Percentiles rank a stretch among this genome's conserved stretches.
Conservation (phyloP, 108 stramenopile species). For the Nitzschia putrida region DNA sequence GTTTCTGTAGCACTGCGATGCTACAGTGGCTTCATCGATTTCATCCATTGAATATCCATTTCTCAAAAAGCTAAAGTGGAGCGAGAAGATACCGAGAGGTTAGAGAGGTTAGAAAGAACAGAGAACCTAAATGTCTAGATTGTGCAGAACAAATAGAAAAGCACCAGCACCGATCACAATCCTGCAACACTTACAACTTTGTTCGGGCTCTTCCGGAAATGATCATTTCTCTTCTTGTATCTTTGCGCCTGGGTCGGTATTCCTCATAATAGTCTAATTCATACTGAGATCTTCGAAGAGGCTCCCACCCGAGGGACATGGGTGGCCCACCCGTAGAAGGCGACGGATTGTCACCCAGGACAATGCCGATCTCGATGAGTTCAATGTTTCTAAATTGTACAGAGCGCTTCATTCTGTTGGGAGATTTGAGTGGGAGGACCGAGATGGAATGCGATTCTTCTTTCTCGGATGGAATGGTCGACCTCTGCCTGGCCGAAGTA, state of each 20-base stretch:
- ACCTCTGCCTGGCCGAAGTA: too few species aligned
- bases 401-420: neutral
- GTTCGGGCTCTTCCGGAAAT: conserved; percentile 7
- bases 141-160: neutral
- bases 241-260: conserved; percentile 13
- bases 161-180: neutral
- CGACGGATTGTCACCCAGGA: conserved; percentile 11
- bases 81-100: neutral
- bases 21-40: conserved; percentile 9
- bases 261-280: conserved; percentile 13
- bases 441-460: too few species aligned
- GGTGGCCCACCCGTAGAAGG: conserved; percentile 10
- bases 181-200: conserved; percentile 10
- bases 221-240: conserved; percentile 10
- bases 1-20: neutral
- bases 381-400: conserved; percentile 5
- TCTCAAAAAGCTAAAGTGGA: conserved; percentile 2
- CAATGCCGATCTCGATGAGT: conserved; percentile 11
- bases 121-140: too few species aligned
- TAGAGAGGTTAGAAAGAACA: neutral
- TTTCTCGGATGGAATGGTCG: too few species aligned
- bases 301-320: conserved; percentile 11
- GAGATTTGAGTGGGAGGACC: too few species aligned
- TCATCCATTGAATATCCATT: conserved; percentile 8
- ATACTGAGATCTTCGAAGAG: neutral